These are phyloP conservation scores for Yarrowia sp. DNA, from an alignment of 805 yeast species.

Conservation along the genomic window DNA sequence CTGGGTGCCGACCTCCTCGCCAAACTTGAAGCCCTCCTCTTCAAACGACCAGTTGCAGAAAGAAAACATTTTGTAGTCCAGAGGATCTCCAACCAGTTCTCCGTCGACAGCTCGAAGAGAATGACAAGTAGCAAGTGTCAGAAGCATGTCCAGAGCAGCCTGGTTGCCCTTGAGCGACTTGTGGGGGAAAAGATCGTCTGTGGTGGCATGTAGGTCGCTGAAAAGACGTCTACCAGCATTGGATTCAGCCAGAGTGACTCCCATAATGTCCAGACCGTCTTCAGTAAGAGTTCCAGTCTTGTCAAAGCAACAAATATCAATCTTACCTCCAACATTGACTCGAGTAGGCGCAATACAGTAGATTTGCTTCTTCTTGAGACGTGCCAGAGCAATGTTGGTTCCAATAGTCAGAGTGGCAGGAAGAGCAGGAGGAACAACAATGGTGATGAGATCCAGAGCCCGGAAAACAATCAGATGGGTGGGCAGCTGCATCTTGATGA, in stretches of 20 bases:
- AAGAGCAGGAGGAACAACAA: slow-evolving; percentile 97
- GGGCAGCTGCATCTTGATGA: slow-evolving; percentile 70
- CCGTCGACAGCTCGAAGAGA: slow-evolving; percentile 75
- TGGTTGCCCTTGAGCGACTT: slow-evolving; percentile 27
- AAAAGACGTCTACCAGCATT: slow-evolving; percentile 26
- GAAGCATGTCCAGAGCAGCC: slow-evolving; percentile 38
- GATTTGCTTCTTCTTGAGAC: slow-evolving; percentile 65
- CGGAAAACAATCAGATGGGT: slow-evolving; percentile 70
- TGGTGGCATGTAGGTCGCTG: slow-evolving; percentile 25
- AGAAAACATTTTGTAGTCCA: slow-evolving; percentile 89
- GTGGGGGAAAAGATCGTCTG: slow-evolving; percentile 21
- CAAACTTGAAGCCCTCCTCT: slow-evolving; percentile 50
- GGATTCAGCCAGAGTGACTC: slow-evolving; percentile 45
- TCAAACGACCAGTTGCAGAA: slow-evolving; percentile 74
- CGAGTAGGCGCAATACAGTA: slow-evolving; percentile 93
- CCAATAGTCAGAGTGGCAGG: slow-evolving; percentile 98
- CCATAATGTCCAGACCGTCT: slow-evolving; percentile 86
- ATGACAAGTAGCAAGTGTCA: slow-evolving; percentile 76
- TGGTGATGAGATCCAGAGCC: slow-evolving; percentile 90
- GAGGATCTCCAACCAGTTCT: slow-evolving; percentile 87
- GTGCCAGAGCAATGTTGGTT: slow-evolving; percentile 80
- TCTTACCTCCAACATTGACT: slow-evolving; percentile 92
- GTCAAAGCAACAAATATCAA: slow-evolving; percentile 89
- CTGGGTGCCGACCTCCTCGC: slow-evolving; percentile 25
- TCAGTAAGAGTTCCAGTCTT: slow-evolving; percentile 97